A percentile compares a stretch with the other conserved stretches of the same genome.
Conservation (phyloP, 73 alveolate genomes). For the Uronychia setigera region DNA sequence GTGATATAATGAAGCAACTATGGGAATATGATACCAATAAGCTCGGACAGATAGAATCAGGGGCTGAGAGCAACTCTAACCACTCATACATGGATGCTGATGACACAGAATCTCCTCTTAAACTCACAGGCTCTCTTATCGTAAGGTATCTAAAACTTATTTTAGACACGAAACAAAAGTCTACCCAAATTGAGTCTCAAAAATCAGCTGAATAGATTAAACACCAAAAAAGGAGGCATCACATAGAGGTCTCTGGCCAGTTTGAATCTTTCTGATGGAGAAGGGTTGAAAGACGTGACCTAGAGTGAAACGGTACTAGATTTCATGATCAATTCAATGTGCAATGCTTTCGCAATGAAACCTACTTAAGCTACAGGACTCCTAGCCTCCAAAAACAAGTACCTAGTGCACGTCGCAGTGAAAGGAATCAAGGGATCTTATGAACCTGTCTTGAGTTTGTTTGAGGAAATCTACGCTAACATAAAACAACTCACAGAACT, state of each 20-base stretch:
- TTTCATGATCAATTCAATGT: conserved; percentile 84
- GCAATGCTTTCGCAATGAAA: conserved; percentile 81
- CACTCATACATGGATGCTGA: not conserved
- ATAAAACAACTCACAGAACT: conserved; percentile 67
- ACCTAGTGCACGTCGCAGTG: conserved; percentile 89
- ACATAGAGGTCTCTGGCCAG: not conserved
- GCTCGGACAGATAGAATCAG: not conserved
- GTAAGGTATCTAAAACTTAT: not conserved
- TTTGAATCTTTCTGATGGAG: conserved; percentile 1
- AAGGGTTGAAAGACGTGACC: conserved; percentile 15
- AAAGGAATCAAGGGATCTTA: conserved; percentile 91
- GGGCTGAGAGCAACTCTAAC: not conserved
- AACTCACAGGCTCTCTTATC: not conserved
- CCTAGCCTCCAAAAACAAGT: conserved; percentile 89
- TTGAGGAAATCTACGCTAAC: conserved; percentile 65
- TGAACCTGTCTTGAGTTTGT: conserved; percentile 76
- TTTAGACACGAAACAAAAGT: not conserved
- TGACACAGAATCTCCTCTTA: not conserved
- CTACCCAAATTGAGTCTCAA: not conserved
- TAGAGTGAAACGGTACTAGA: conserved; percentile 68
- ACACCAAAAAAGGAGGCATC: not conserved
- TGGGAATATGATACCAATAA: not conserved
- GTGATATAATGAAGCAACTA: not conserved
- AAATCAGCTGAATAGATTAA: not conserved
- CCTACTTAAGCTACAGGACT: conserved; percentile 93